phyloP scores from a whole-genome alignment of 163 green algal genomes.

The Coccomyxa subellipsoidea region DNA sequence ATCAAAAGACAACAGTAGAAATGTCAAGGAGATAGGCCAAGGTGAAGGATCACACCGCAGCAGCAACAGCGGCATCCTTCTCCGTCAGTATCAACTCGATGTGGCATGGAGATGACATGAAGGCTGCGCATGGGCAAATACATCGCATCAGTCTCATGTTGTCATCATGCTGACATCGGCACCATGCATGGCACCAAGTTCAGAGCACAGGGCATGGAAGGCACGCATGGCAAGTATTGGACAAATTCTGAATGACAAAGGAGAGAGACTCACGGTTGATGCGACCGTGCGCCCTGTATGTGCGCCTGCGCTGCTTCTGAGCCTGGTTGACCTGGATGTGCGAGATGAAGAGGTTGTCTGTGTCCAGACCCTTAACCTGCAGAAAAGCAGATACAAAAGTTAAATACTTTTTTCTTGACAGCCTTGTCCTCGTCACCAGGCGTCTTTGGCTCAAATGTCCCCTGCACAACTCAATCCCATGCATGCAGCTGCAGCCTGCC shows the following conservation, averaged over 20 bases:
- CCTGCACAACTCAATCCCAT: no score
- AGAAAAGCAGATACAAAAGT: no score
- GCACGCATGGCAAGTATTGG: no score
- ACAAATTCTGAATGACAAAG: background rate
- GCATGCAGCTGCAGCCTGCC: no score
- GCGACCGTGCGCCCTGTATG: constrained; percentile 98
- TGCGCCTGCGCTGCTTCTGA: constrained; percentile 91
- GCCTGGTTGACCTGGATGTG: constrained; percentile 99
- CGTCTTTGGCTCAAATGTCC: no score
- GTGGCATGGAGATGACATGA: constrained; percentile 95
- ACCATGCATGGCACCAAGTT: background rate
- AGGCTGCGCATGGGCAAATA: constrained; percentile 52
- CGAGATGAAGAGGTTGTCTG: constrained; percentile 84
- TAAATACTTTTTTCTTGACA: no score
- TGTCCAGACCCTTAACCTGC: constrained; percentile 95
- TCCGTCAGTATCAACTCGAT: constrained; percentile 93
- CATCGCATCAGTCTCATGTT: background rate
- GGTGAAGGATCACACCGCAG: background rate
- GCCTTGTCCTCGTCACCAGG: no score
- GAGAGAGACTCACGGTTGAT: constrained; percentile 85
- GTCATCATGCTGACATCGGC: background rate
- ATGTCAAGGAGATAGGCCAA: background rate
- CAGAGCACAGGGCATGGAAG: no score
- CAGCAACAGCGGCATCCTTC: constrained; percentile 72
- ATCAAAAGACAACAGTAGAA: background rate